Percentiles rank a stretch among this genome's conserved stretches.
These are phyloP conservation scores for Ceratopteris richardii DNA, from an alignment of 75 land plant genomes.

Conservation along the genomic window DNA sequence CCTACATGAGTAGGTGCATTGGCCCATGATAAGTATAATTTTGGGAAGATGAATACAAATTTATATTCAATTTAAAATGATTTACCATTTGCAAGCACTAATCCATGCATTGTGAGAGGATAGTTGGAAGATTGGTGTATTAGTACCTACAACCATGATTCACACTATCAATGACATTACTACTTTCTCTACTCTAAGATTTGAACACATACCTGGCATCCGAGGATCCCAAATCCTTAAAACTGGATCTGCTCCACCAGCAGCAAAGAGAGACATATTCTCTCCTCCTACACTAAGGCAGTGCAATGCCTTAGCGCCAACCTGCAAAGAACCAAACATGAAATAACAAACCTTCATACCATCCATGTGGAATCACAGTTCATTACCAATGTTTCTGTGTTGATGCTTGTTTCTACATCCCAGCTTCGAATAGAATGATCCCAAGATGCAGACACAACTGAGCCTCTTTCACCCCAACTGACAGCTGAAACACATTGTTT, in stretches of 20 bases:
- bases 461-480: constrained; percentile 49
- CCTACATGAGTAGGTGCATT: constrained; percentile 20
- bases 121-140: constrained; percentile 62
- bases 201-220: constrained; percentile 50
- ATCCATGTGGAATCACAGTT: not conserved
- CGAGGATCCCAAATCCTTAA: constrained; percentile 96
- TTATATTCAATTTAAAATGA: too few species aligned
- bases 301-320: constrained; percentile 63
- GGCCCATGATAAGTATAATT: too few species aligned
- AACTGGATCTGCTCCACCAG: constrained; percentile 72
- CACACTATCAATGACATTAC: not conserved
- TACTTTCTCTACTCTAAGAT: not conserved
- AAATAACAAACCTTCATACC: not conserved
- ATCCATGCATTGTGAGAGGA: constrained; percentile 83
- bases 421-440: constrained; percentile 84
- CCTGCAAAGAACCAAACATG: constrained; percentile 23
- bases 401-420: constrained; percentile 81
- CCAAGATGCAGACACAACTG: constrained; percentile 82
- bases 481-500: constrained; percentile 77
- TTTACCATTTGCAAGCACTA: constrained; percentile 68
- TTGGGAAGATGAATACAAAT: too few species aligned
- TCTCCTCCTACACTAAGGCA: constrained; percentile 84
- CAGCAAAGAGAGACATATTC: constrained; percentile 65
- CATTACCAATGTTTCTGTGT: constrained; percentile 52
- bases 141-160: constrained; percentile 41